Evolutionary conservation across 495 filamentous ascomycete species (phyloP).

Genomic region (Bryoglossum gracile): DNA sequence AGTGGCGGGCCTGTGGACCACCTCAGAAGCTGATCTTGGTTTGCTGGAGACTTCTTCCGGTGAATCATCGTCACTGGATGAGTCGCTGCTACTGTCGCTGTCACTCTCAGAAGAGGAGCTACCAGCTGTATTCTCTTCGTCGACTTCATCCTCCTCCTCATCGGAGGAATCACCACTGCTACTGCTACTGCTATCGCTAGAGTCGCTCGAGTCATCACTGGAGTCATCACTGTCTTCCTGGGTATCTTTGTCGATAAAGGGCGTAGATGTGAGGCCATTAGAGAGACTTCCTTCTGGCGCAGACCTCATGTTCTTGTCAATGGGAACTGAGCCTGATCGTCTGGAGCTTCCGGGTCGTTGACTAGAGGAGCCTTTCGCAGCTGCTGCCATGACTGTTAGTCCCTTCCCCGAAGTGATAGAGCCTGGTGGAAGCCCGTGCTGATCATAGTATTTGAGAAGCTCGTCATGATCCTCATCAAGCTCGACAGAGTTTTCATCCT

Average conservation of each 20-base stretch:
- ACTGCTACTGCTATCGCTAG: conserved; percentile 8
- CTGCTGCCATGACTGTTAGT: conserved; percentile 18
- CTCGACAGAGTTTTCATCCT: conserved; percentile 3
- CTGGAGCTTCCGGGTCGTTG: background rate
- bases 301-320: conserved; percentile 13
- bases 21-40: background rate
- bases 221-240: conserved; percentile 17
- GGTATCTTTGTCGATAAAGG: conserved; percentile 14
- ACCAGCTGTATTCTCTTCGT: background rate
- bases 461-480: conserved; percentile 2
- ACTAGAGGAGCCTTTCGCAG: conserved; percentile 8
- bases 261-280: conserved; percentile 17
- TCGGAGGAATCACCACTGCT: conserved; percentile 12
- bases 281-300: background rate
- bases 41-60: conserved; percentile 24
- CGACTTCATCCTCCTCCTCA: too few species aligned
- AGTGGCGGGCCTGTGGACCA: background rate
- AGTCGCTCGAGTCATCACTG: conserved; percentile 13
- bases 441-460: conserved; percentile 33
- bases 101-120: conserved; percentile 11
- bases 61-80: conserved; percentile 26
- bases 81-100: conserved; percentile 14
- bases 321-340: conserved; percentile 7
- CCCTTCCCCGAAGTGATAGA: conserved; percentile 34
- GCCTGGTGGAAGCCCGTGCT: conserved; percentile 42